Evolutionary conservation across 257 asterid species (phyloP), one percentile per base, ranked within the genome.

Genomic region (Thymus mandschuricus): DNA sequence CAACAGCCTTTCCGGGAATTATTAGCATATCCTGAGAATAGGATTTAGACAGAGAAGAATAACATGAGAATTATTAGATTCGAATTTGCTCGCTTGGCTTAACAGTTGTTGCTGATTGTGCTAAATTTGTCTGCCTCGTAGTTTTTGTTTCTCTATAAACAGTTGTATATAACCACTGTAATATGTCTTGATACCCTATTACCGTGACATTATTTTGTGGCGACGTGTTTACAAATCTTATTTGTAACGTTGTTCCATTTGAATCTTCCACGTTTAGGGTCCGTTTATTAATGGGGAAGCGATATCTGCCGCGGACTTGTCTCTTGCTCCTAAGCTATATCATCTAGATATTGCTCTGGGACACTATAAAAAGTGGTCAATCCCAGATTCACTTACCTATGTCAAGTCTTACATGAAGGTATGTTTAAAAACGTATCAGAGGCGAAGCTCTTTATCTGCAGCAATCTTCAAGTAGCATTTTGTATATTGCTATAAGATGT

Each of bases 251-350:
- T 51, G 9, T 57, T 64, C 55, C 29, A 29, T 55, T 61, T 43
- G 62, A 58, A 60, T 31, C 33, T 63, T 58, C 62, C 45, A 44
- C 44, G 41, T 33, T 15, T 57, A 95, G 99, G 97, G 98, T 34
- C 92, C 96, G 4, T 81, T 86, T 77, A 86, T 95, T 81, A 88
- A 86, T 8, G 98, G 98, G 68, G 72, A 84, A 54, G 82, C 43
- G 66, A 77, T 95, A 65, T 91, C 99, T 63, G 92, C 96, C 7
- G 95, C 96, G 1, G 99, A 94, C 80, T 84, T 94, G 85, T 91
- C 98, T 21, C 96, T 94, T 63, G 99, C 93, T 58, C 99, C 99
- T 21, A 94, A 94, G 85, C 96, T 94, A 6, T 94, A 88, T 77
- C 99, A 94, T 81, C 83, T 94, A 40, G 96, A 91, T 79, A 85